These are phyloP conservation scores for Pichia cactophila DNA, from an alignment of 1,139 yeast genomes.

Conservation along the genomic window DNA sequence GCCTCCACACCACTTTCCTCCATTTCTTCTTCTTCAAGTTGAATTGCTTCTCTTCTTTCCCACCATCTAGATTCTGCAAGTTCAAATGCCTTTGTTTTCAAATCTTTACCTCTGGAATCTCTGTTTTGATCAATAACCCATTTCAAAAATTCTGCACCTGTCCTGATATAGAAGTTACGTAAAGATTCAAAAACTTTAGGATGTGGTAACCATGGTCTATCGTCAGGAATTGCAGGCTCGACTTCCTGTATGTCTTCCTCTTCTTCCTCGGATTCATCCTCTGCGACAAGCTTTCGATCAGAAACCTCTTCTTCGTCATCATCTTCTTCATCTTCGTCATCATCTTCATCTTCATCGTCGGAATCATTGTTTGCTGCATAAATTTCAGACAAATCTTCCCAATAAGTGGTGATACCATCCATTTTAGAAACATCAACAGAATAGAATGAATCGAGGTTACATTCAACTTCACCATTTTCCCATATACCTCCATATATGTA, in stretches of 20 bases:
- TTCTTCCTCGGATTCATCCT: conserved; percentile 45
- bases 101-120: conserved; percentile 84
- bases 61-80: conserved; percentile 94
- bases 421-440: conserved; percentile 77
- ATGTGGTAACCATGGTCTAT: conserved; percentile 94
- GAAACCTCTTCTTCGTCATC: conserved; percentile 45
- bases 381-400: conserved; percentile 75
- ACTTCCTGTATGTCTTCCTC: conserved; percentile 58
- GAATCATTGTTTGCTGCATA: conserved; percentile 47
- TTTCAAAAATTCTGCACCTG: conserved; percentile 79
- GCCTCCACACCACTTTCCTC: conserved; percentile 95
- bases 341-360: conserved; percentile 54
- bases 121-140: conserved; percentile 87
- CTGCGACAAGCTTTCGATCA: conserved; percentile 34
- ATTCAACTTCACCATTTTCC: conserved; percentile 84
- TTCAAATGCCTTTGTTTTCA: conserved; percentile 85
- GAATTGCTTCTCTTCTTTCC: conserved; percentile 94
- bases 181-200: conserved; percentile 91
- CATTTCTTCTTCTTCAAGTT: conserved; percentile 78
- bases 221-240: conserved; percentile 75
- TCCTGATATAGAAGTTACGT: conserved; percentile 76
- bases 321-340: conserved; percentile 59
- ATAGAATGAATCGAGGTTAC: conserved; percentile 75
- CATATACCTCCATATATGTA: conserved; percentile 90
- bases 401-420: conserved; percentile 80